Evolutionary conservation across 495 filamentous ascomycete species (phyloP), one percentile per base, ranked within the genome.

Genomic region (Lineolata rhizophorae): DNA sequence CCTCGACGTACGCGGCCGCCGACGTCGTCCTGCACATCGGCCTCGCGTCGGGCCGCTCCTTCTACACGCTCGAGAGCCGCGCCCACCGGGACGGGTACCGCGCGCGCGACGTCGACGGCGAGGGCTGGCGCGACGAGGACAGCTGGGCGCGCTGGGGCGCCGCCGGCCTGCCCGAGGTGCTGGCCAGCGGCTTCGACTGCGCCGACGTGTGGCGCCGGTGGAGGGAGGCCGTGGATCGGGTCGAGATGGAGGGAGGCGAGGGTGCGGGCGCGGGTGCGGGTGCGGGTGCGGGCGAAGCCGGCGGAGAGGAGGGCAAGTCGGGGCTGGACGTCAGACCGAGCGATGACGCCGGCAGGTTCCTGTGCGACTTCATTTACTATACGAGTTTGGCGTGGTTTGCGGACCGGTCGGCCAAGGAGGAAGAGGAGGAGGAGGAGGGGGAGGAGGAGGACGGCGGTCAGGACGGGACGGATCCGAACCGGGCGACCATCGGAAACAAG

Each of bases 341-440:
- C 3, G 65, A 72, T 27, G 74, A 90, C 44, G 74, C 81, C 0
- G 81, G 82, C 0, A 71, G 66, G 27, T 92, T 75, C 45, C 56
- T 85, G 11, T 92, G 82, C 48, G 82, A 85, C 42, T 92, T 83
- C 46, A 83, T 76, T 30, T 87, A 78, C 51, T 90, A 71, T 53
- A 72, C 72, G 4, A 77, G 67, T 38, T 43, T 92, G 47, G 62
- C 71, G 13, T 49, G 27, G 27, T 8, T 8, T 8, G 27, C 27
- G 27, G 12, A 25, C 12, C 22, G 22, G 31, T 3, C 54, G 36
- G 52, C 68, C 13, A 49, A 55, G 30, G 61, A 57, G 49, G 52
- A 55, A 3, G 56, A 57, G 14, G n/a, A n/a, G n/a, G n/a, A n/a
- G n/a, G n/a, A n/a, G n/a, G n/a, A n/a, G n/a, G 46, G 22, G 8